phyloP scores from a whole-genome alignment of 2,329 filamentous ascomycete genomes.

The Hortaea sp. region DNA sequence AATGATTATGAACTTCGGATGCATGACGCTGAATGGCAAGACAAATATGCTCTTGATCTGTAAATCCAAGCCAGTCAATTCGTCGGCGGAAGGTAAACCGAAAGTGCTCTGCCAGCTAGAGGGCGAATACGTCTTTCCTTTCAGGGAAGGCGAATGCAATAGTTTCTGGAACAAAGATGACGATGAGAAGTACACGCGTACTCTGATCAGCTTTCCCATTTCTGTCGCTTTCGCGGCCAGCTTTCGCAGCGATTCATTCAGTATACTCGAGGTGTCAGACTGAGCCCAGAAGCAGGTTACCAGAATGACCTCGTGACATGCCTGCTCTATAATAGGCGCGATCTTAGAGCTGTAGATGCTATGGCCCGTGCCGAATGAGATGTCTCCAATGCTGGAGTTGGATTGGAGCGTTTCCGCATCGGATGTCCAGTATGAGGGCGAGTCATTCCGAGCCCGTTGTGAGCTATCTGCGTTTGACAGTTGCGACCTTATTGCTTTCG shows the following conservation, averaged over 20 bases:
- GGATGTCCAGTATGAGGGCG: background rate
- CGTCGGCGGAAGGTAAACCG: conserved; percentile 50
- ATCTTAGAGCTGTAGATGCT: conserved; percentile 35
- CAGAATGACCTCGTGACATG: conserved; percentile 57
- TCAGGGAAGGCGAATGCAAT: conserved; percentile 54
- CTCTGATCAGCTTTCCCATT: conserved; percentile 37
- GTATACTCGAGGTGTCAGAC: conserved; percentile 49
- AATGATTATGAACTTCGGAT: conserved; percentile 71
- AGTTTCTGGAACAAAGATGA: conserved; percentile 63
- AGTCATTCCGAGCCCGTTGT: background rate
- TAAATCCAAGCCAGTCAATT: conserved; percentile 54
- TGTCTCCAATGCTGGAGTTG: background rate
- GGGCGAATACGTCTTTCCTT: conserved; percentile 53
- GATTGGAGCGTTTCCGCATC: background rate
- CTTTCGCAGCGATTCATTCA: conserved; percentile 48
- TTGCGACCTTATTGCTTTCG: too few species aligned
- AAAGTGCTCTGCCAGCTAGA: conserved; percentile 50
- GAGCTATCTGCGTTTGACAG: too few species aligned
- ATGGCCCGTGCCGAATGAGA: conserved; percentile 33
- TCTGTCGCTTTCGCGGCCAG: conserved; percentile 44
- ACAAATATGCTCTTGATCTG: conserved; percentile 70
- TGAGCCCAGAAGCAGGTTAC: conserved; percentile 76
- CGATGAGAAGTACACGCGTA: conserved; percentile 70
- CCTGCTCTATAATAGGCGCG: conserved; percentile 50
- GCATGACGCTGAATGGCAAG: conserved; percentile 74